Evolutionary conservation across 352 stramenopile species (phyloP), one percentile per base, ranked within the genome.

Genomic region (Phytophthora citrophthora): DNA sequence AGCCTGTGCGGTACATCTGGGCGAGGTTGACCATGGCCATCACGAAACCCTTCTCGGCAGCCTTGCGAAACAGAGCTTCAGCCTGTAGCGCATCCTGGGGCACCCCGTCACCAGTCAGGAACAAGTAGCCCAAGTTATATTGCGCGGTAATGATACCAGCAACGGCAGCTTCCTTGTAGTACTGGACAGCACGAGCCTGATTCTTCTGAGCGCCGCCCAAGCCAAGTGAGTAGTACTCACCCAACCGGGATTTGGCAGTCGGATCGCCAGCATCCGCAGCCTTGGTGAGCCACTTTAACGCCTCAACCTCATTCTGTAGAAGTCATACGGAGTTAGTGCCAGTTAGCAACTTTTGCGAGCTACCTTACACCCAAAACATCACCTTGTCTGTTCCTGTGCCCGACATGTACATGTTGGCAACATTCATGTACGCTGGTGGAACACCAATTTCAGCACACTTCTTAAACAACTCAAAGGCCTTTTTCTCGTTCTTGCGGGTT

Each of bases 11-110:
- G 52, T 94, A 93, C 86, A 95, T 93, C 31, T 94, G 81, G 27
- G 88, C 88, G 27, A 95, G 72, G 27, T 95, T 95, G 11, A 95
- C 81, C 82, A 95, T 95, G 10, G 88, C 88, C 82, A 94, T 92
- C 58, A 92, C 82, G 52, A 94, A 93, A 5, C 86, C 86, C 51
- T 93, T 83, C 10, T 91, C 85, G 0, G 88, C 86, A 4, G 88
- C 83, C 31, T 76, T 74, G 12, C 85, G 81, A 55, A 95, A 95
- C 3, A 93, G 71, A 29, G 81, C 68, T 45, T 93, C 87, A 5
- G 88, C 88, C 54, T 90, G 70, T 4, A 89, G 66, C 7, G 79
- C 58, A 64, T 93, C 69, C 47, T 82, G 56, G 0, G 66, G 62
- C 7, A 94, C 79, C 40, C 78, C 81, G 18, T 91, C 79, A 4